A percentile compares a stretch with the other conserved stretches of the same genome.
Conservation (phyloP, 1,284 basidiomycete genomes). For the Mycocalia duriaeana region DNA sequence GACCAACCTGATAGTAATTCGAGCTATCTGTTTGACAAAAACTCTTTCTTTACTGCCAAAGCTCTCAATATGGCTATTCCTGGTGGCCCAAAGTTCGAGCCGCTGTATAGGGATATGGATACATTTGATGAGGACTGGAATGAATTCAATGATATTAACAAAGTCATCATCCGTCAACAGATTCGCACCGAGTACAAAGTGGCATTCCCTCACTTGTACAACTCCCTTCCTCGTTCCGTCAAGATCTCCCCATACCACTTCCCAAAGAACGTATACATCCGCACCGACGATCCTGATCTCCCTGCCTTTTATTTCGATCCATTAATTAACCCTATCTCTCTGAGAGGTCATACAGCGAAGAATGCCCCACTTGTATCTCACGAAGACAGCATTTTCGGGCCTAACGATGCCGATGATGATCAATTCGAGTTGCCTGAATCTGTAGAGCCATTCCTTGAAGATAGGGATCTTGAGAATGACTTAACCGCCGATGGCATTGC, state of each 20-base stretch:
- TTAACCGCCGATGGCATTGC: slow-evolving; percentile 95
- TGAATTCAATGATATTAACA: slow-evolving; percentile 99
- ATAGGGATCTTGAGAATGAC: slow-evolving; percentile 84
- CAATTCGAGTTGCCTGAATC: slow-evolving; percentile 85
- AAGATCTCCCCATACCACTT: slow-evolving; percentile 89
- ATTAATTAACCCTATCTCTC: slow-evolving; percentile 92
- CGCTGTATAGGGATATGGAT: slow-evolving; percentile 92
- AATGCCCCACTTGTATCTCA: slow-evolving; percentile 82
- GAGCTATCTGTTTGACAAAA: slow-evolving; percentile 95
- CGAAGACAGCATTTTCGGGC: slow-evolving; percentile 89
- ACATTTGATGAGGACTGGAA: slow-evolving; percentile 99
- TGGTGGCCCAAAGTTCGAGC: slow-evolving; percentile 97
- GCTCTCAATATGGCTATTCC: slow-evolving; percentile 98
- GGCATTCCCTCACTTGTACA: slow-evolving; percentile 98
- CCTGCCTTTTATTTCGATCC: slow-evolving; percentile 99
- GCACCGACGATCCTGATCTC: slow-evolving; percentile 96
- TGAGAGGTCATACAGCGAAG: slow-evolving; percentile 80
- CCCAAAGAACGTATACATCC: slow-evolving; percentile 97
- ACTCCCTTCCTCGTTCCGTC: slow-evolving; percentile 94
- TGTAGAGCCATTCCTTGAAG: slow-evolving; percentile 80
- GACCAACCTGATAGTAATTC: slow-evolving; percentile 90
- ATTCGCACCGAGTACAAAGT: slow-evolving; percentile 99
- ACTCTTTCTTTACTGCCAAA: slow-evolving; percentile 97
- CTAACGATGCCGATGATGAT: slow-evolving; percentile 79
- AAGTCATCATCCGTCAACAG: slow-evolving; percentile 98